A percentile compares a stretch with the other conserved stretches of the same genome.
Evolutionary conservation across 2,329 filamentous ascomycete species (phyloP).

Genomic region (Clonostachys sp.): DNA sequence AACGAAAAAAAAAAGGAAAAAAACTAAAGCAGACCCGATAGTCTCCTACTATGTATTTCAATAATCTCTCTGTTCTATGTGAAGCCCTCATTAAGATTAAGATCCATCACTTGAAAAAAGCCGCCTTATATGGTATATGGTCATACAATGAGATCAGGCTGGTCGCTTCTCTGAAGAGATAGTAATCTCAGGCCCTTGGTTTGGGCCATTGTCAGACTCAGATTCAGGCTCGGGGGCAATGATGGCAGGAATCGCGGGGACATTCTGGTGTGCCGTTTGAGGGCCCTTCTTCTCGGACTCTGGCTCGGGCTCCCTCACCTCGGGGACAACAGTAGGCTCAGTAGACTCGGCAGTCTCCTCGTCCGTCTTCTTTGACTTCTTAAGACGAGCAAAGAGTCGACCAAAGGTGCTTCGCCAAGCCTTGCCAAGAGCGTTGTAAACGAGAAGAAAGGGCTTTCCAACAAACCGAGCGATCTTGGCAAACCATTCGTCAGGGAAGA

Average conservation of each 20-base stretch:
- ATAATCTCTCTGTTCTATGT: too few relatives aligned
- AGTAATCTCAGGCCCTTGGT: too few relatives aligned
- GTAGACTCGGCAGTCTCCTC: not conserved
- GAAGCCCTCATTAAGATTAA: too few relatives aligned
- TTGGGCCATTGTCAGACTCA: not conserved
- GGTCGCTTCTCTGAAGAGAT: too few relatives aligned
- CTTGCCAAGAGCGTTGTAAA: constrained; percentile 1
- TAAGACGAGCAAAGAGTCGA: not conserved
- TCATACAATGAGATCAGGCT: too few relatives aligned
- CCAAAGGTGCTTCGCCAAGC: constrained; percentile 3
- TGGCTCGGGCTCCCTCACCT: not conserved
- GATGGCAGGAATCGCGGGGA: constrained; percentile 2
- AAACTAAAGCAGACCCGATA: too few relatives aligned
- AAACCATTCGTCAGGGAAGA: constrained; percentile 42
- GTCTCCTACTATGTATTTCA: too few relatives aligned
- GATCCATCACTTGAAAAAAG: too few relatives aligned
- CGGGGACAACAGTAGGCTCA: not conserved
- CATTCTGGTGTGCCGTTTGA: not conserved
- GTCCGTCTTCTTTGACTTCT: constrained; percentile 1
- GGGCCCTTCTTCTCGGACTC: constrained; percentile 1
- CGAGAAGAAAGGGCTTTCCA: constrained; percentile 2
- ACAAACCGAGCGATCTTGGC: constrained; percentile 6
- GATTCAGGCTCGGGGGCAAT: constrained; percentile 2
- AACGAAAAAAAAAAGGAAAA: too few relatives aligned
- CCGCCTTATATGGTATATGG: too few relatives aligned